phyloP scores from a whole-genome alignment of 2,329 filamentous ascomycete species.

The Coniochaeta sp. region DNA sequence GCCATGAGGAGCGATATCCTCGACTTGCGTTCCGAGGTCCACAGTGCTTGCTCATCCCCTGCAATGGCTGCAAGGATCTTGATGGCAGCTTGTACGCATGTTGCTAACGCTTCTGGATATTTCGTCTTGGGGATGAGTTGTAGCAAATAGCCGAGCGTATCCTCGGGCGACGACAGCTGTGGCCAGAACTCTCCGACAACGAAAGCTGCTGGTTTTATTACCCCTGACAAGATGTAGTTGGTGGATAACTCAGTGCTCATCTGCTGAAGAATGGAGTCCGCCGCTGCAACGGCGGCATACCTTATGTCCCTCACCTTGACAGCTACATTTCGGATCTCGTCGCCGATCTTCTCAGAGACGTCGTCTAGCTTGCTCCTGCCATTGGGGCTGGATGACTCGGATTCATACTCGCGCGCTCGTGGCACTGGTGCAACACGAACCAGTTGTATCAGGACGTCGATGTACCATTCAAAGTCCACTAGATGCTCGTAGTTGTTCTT shows the following conservation, averaged over 20 bases:
- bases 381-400: not conserved
- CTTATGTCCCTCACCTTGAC: conserved; percentile 86
- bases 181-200: conserved; percentile 80
- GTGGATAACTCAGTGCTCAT: conserved; percentile 44
- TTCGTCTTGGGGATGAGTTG: conserved; percentile 52
- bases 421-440: conserved; percentile 60
- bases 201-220: conserved; percentile 74
- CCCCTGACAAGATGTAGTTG: conserved; percentile 52
- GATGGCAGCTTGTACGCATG: conserved; percentile 74
- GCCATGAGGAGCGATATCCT: conserved; percentile 71
- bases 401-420: conserved; percentile 24
- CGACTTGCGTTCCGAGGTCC: conserved; percentile 68
- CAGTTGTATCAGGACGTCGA: conserved; percentile 80
- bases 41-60: conserved; percentile 54
- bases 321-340: conserved; percentile 81
- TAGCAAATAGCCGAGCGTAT: conserved; percentile 65
- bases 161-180: conserved; percentile 62
- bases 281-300: conserved; percentile 70
- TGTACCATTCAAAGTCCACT: conserved; percentile 94
- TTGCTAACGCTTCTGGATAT: conserved; percentile 61
- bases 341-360: conserved; percentile 66
- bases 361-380: conserved; percentile 26
- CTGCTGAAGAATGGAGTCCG: conserved; percentile 65
- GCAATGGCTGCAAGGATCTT: conserved; percentile 76
- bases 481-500: conserved; percentile 81